A percentile compares a stretch with the other conserved stretches of the same genome.
Conservation (phyloP, 1,284 basidiomycete genomes). For the Sphagnurus paluster region DNA sequence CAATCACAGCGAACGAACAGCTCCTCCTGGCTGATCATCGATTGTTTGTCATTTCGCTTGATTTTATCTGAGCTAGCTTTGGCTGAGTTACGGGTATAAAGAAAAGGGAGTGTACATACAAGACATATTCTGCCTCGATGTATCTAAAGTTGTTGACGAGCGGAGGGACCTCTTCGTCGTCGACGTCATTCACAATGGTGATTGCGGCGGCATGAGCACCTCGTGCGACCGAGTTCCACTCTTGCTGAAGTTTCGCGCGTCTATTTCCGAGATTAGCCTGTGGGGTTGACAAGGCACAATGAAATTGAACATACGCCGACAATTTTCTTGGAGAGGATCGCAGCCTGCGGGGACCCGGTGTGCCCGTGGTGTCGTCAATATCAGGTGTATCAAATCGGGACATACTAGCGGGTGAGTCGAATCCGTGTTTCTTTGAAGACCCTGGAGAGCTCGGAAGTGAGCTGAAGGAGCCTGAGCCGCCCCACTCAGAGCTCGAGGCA, state of each 20-base stretch:
- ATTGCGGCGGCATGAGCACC: slow-evolving; percentile 42
- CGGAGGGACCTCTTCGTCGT: slow-evolving; percentile 46
- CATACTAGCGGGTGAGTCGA: not conserved
- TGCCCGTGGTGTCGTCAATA: not conserved
- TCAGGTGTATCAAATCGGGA: not conserved
- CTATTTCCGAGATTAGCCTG: slow-evolving; percentile 1
- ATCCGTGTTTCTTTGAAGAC: too few relatives aligned
- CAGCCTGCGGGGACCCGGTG: not conserved
- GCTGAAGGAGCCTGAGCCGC: too few relatives aligned
- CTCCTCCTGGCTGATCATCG: too few relatives aligned
- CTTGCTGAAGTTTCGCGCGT: slow-evolving; percentile 27
- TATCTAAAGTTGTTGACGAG: slow-evolving; percentile 46
- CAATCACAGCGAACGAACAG: slow-evolving; percentile 33
- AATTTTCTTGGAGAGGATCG: not conserved
- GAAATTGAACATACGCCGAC: slow-evolving; percentile 2
- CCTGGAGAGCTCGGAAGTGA: too few relatives aligned
- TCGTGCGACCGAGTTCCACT: slow-evolving; percentile 43
- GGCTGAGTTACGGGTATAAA: not conserved
- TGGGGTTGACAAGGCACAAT: not conserved
- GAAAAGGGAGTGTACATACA: slow-evolving; percentile 31
- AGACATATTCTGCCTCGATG: slow-evolving; percentile 49
- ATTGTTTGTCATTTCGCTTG: slow-evolving; percentile 11
- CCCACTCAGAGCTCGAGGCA: too few relatives aligned
- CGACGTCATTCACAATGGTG: slow-evolving; percentile 46
- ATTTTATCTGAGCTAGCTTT: slow-evolving; percentile 10